Evolutionary conservation across 495 filamentous ascomycete species (phyloP).

Genomic region (Astrocystis sublimbata): DNA sequence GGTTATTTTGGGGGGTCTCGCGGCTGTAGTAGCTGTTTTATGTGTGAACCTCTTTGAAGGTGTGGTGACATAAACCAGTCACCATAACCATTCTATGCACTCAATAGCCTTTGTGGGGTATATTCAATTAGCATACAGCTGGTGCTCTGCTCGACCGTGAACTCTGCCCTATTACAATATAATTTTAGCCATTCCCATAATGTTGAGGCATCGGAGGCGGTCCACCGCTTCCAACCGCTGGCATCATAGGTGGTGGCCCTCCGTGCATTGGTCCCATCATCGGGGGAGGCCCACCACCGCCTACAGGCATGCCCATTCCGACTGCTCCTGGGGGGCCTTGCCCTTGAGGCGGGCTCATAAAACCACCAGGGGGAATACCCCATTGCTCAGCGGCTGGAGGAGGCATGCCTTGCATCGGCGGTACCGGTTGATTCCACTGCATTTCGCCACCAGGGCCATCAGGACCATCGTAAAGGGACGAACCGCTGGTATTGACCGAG

Average conservation of each 20-base stretch:
- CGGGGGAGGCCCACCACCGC: slow-evolving; percentile 21
- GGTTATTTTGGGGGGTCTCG: slow-evolving; percentile 65
- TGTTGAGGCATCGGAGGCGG: slow-evolving; percentile 2
- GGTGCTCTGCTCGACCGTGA: not conserved
- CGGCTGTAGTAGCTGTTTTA: slow-evolving; percentile 65
- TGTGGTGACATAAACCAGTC: slow-evolving; percentile 23
- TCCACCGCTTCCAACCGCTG: not conserved
- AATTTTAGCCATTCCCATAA: not conserved
- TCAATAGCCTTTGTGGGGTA: slow-evolving; percentile 7
- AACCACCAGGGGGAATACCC: not conserved
- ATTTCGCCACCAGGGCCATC: slow-evolving; percentile 3
- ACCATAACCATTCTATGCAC: not conserved
- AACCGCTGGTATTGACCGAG: not conserved
- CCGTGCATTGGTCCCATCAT: slow-evolving; percentile 11
- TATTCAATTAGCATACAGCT: not conserved
- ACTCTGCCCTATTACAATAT: not conserved
- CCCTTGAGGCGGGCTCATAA: slow-evolving; percentile 1
- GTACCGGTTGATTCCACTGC: not conserved
- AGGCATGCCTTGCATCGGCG: slow-evolving; percentile 13
- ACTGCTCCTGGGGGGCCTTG: not conserved
- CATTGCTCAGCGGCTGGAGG: slow-evolving; percentile 1
- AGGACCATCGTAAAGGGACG: not conserved
- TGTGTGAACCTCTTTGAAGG: slow-evolving; percentile 60
- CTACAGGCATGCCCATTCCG: slow-evolving; percentile 12
- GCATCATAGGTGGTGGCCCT: slow-evolving; percentile 1